A percentile compares a stretch with the other conserved stretches of the same genome.
These are phyloP conservation scores for Coemansia javaensis DNA, from an alignment of 192 early-diverging fungal genomes.

Conservation along the genomic window DNA sequence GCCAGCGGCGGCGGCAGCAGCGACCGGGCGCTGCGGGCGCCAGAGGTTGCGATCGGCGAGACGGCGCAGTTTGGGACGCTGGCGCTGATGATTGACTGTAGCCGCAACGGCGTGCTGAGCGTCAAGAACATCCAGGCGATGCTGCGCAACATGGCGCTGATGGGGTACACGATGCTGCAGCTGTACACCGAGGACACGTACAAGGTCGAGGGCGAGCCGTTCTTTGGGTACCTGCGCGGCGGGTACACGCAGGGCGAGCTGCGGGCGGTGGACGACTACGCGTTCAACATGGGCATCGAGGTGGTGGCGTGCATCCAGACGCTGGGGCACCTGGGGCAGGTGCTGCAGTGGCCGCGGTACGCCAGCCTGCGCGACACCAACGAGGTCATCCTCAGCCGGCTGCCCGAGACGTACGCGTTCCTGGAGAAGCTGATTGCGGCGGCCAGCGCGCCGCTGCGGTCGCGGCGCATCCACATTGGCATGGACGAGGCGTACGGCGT, in stretches of 20 bases:
- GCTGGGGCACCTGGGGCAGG: slow-evolving; percentile 82
- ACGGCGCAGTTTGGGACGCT: slow-evolving; percentile 65
- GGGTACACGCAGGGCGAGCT: slow-evolving; percentile 73
- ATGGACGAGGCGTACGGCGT: slow-evolving; percentile 87
- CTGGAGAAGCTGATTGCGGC: slow-evolving; percentile 69
- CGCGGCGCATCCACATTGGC: slow-evolving; percentile 79
- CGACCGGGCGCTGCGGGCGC: slow-evolving; percentile 12
- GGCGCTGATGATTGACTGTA: slow-evolving; percentile 83
- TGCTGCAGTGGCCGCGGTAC: slow-evolving; percentile 84
- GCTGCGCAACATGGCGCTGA: slow-evolving; percentile 71
- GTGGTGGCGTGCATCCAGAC: slow-evolving; percentile 88
- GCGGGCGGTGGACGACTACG: slow-evolving; percentile 71
- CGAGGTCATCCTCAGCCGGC: slow-evolving; percentile 69
- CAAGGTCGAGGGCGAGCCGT: slow-evolving; percentile 62
- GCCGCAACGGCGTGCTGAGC: slow-evolving; percentile 70
- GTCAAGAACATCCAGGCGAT: slow-evolving; percentile 60
- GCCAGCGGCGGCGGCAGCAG: slow-evolving; percentile 3
- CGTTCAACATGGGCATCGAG: slow-evolving; percentile 69
- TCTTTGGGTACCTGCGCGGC: slow-evolving; percentile 70
- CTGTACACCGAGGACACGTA: slow-evolving; percentile 90
- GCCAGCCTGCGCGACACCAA: slow-evolving; percentile 70
- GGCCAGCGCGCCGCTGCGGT: slow-evolving; percentile 63
- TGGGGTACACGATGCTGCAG: slow-evolving; percentile 85
- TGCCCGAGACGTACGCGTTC: slow-evolving; percentile 74
- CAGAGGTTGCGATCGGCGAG: slow-evolving; percentile 53